Evolutionary conservation across 2,329 filamentous ascomycete species (phyloP).

Genomic region (Pyrenochaeta sp.): DNA sequence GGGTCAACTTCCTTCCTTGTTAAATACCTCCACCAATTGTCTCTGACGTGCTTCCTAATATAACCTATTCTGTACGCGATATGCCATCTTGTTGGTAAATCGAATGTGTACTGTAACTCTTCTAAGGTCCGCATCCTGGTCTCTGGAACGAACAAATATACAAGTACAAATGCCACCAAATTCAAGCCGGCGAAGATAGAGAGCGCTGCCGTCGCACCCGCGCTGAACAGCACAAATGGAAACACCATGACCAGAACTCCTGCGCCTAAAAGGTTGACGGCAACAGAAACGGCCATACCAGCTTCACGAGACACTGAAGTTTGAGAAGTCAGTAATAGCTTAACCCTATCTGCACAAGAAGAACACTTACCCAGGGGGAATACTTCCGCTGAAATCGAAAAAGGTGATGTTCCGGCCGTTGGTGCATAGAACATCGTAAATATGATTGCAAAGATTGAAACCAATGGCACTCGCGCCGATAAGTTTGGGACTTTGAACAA

Average conservation of each 20-base stretch:
- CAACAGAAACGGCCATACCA: slow-evolving; percentile 46
- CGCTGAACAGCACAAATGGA: slow-evolving; percentile 18
- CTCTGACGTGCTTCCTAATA: slow-evolving; percentile 19
- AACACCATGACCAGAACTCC: slow-evolving; percentile 49
- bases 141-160: slow-evolving; percentile 40
- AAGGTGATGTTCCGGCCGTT: slow-evolving; percentile 31
- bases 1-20: slow-evolving; percentile 18
- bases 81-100: slow-evolving; percentile 30
- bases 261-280: slow-evolving; percentile 50
- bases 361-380: not conserved
- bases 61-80: slow-evolving; percentile 22
- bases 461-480: slow-evolving; percentile 14
- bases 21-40: slow-evolving; percentile 27
- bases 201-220: slow-evolving; percentile 41
- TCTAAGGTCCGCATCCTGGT: slow-evolving; percentile 33
- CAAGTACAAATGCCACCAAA: slow-evolving; percentile 34
- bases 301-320: slow-evolving; percentile 26
- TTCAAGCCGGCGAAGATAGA: slow-evolving; percentile 47
- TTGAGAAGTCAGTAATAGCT: not conserved
- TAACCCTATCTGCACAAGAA: not conserved
- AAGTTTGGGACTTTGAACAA: slow-evolving; percentile 21
- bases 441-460: slow-evolving; percentile 25
- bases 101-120: slow-evolving; percentile 34
- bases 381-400: slow-evolving; percentile 32
- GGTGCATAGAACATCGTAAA: slow-evolving; percentile 30